A percentile compares a stretch with the other conserved stretches of the same genome.
Conservation (phyloP, 108 stramenopile genomes). For the Stephanodiscus triporus region DNA sequence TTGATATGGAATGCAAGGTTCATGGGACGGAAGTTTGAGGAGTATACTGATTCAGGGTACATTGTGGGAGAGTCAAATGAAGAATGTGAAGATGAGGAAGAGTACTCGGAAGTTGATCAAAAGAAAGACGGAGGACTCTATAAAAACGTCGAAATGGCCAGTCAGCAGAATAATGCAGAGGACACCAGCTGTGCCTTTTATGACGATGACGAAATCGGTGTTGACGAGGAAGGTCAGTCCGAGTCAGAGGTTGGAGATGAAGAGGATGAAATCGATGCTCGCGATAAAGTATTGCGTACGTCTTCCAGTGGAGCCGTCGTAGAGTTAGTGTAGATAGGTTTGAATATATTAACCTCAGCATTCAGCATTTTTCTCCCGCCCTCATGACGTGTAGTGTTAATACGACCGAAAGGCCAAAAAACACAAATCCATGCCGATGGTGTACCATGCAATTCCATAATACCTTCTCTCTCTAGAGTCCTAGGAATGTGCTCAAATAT, state of each 20-base stretch:
- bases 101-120: conserved; percentile 36
- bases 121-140: conserved; percentile 19
- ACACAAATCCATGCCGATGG: too few species aligned
- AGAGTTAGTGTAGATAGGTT: conserved; percentile 26
- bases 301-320: conserved; percentile 1
- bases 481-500: too few species aligned
- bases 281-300: too few species aligned
- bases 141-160: conserved; percentile 68
- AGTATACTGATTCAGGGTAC: conserved; percentile 89
- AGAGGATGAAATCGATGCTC: conserved; percentile 16
- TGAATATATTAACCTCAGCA: too few species aligned
- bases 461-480: too few species aligned
- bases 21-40: conserved; percentile 94
- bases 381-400: too few species aligned
- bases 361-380: too few species aligned
- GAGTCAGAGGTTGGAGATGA: conserved; percentile 50
- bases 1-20: conserved; percentile 94
- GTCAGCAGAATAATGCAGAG: conserved; percentile 61
- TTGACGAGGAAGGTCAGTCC: conserved; percentile 70
- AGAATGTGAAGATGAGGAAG: conserved; percentile 43
- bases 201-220: conserved; percentile 74
- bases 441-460: too few species aligned
- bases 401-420: too few species aligned
- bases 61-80: conserved; percentile 83
- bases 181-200: conserved; percentile 86